These are phyloP conservation scores for Agaricus subrufescens DNA, from an alignment of 768 basidiomycete genomes.

Conservation along the genomic window DNA sequence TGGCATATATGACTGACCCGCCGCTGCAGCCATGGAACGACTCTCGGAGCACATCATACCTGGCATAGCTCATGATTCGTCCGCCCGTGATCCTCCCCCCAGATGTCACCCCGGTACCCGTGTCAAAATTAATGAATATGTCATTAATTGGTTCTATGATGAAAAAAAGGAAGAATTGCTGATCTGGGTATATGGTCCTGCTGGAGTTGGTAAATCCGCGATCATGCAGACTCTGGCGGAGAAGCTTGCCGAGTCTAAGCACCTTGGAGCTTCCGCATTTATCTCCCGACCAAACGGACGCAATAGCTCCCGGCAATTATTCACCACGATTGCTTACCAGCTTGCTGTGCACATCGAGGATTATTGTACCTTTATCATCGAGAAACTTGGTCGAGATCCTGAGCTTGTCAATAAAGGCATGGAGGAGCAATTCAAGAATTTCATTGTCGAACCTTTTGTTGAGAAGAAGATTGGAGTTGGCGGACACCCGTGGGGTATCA, in stretches of 20 bases:
- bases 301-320: background rate
- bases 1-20: no score
- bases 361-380: background rate
- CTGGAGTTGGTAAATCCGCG: slow-evolving; percentile 8
- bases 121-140: background rate
- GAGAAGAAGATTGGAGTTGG: background rate
- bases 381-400: background rate
- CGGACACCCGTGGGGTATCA: background rate
- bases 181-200: slow-evolving; percentile 7
- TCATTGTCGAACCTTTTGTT: background rate
- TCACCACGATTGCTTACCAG: slow-evolving; percentile 2
- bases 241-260: background rate
- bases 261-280: slow-evolving; percentile 4
- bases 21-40: background rate
- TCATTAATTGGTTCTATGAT: background rate
- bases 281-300: background rate
- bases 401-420: background rate
- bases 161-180: background rate
- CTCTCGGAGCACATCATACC: background rate
- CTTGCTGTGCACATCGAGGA: background rate
- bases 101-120: slow-evolving; percentile 1
- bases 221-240: slow-evolving; percentile 5
- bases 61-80: background rate
- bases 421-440: background rate
- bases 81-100: background rate